phyloP scores from a whole-genome alignment of 352 stramenopile species.

The Pilasporangium apinafurcum region DNA sequence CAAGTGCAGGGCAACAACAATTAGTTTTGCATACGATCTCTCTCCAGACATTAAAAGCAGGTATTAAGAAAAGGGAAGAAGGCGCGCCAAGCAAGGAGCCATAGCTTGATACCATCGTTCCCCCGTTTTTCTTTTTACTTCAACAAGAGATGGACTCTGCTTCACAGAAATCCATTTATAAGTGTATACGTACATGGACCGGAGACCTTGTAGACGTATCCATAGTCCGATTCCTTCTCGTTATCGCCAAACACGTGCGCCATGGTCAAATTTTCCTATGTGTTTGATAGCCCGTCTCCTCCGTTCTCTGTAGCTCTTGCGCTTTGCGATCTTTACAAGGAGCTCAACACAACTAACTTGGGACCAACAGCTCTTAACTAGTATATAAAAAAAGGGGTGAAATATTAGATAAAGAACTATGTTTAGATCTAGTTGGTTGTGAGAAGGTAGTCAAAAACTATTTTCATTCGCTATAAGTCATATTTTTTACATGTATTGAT shows the following conservation, averaged over 20 bases:
- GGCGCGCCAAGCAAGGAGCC: too few relatives aligned
- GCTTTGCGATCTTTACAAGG: slow-evolving; percentile 27
- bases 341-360: not conserved
- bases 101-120: too few relatives aligned
- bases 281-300: slow-evolving; percentile 12
- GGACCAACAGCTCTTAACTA: not conserved
- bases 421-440: slow-evolving; percentile 7
- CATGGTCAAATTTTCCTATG: slow-evolving; percentile 42
- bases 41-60: too few relatives aligned
- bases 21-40: too few relatives aligned
- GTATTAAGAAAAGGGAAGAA: too few relatives aligned
- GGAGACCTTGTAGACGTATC: slow-evolving; percentile 99
- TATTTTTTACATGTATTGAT: slow-evolving; percentile 9
- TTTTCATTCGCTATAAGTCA: not conserved
- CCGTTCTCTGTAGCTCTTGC: slow-evolving; percentile 6
- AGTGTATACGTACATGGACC: slow-evolving; percentile 93
- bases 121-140: too few relatives aligned
- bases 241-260: slow-evolving; percentile 82
- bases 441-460: not conserved
- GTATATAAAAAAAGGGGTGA: not conserved
- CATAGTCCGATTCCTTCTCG: slow-evolving; percentile 93
- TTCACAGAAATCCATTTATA: too few relatives aligned
- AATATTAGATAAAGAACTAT: slow-evolving; percentile 3
- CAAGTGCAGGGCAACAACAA: too few relatives aligned
- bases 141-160: too few relatives aligned